Conservation (phyloP, 768 basidiomycete species). For the Tulasnella sp. region DNA sequence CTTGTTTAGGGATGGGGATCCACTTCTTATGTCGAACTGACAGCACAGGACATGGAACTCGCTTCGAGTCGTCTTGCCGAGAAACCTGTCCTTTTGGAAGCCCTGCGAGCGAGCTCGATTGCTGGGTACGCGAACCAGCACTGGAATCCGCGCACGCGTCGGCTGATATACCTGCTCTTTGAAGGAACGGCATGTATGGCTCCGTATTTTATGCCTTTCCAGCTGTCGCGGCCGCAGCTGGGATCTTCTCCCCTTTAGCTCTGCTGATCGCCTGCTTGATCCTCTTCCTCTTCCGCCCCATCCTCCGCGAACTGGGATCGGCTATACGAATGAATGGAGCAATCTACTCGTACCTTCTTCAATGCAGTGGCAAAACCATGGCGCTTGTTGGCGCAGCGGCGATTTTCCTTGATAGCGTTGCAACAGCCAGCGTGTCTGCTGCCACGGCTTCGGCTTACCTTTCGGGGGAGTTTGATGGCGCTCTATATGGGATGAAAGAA, state of each 20-base stretch:
- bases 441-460: conserved; percentile 72
- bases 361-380: conserved; percentile 63
- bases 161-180: conserved; percentile 38
- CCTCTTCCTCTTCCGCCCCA: conserved; percentile 71
- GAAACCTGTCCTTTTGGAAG: conserved; percentile 53
- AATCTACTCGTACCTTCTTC: conserved; percentile 69
- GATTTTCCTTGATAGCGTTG: conserved; percentile 70
- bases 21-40: conserved; percentile 53
- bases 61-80: conserved; percentile 42
- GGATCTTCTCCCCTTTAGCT: conserved; percentile 52
- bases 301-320: conserved; percentile 72
- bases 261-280: conserved; percentile 64
- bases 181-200: neutral
- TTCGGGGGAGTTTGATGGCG: conserved; percentile 56
- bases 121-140: conserved; percentile 66
- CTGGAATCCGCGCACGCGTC: conserved; percentile 64
- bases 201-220: conserved; percentile 68
- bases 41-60: conserved; percentile 47
- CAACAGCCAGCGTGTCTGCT: conserved; percentile 72
- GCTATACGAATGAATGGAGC: conserved; percentile 71
- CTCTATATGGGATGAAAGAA: conserved; percentile 55
- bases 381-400: conserved; percentile 68
- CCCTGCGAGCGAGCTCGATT: conserved; percentile 48
- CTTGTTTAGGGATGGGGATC: conserved; percentile 58
- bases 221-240: conserved; percentile 60